Evolutionary conservation across 2,329 filamentous ascomycete species (phyloP).

Genomic region (Macrophomina tecta): DNA sequence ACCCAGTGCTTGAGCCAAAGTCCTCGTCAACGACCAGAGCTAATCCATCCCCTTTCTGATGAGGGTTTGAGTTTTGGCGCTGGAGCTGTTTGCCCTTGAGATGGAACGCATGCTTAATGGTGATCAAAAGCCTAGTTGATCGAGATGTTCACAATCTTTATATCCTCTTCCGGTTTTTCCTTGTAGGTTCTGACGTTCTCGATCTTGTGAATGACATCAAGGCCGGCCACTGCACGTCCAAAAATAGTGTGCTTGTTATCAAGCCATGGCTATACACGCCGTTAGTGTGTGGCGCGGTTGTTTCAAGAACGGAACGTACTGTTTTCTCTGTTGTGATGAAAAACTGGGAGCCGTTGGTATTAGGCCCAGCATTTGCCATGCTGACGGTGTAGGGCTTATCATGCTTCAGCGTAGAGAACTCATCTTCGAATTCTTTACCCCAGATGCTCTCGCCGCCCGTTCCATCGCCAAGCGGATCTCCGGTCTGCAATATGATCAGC

Average conservation of each 20-base stretch:
- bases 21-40: too few species aligned
- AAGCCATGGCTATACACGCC: constrained; percentile 72
- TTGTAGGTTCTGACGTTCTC: constrained; percentile 86
- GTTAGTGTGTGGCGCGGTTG: constrained; percentile 27
- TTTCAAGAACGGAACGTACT: constrained; percentile 54
- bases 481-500: constrained; percentile 54
- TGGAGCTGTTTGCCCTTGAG: background rate
- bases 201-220: constrained; percentile 95
- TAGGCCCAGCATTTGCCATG: constrained; percentile 97
- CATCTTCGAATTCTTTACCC: constrained; percentile 91
- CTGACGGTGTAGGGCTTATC: constrained; percentile 96
- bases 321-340: constrained; percentile 99
- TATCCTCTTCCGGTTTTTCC: constrained; percentile 96
- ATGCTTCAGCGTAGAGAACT: constrained; percentile 88
- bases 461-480: constrained; percentile 85
- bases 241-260: constrained; percentile 98
- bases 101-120: background rate
- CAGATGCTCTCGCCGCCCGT: constrained; percentile 92
- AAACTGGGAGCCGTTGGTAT: constrained; percentile 96
- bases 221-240: constrained; percentile 83
- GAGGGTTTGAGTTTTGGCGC: too few species aligned
- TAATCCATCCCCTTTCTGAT: too few species aligned
- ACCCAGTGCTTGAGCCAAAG: too few species aligned
- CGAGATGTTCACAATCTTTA: constrained; percentile 91
- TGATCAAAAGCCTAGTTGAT: constrained; percentile 32